Percentiles rank a stretch among this genome's conserved stretches.
phyloP scores from a whole-genome alignment of 768 basidiomycete species.

The Termitomyces sp. region DNA sequence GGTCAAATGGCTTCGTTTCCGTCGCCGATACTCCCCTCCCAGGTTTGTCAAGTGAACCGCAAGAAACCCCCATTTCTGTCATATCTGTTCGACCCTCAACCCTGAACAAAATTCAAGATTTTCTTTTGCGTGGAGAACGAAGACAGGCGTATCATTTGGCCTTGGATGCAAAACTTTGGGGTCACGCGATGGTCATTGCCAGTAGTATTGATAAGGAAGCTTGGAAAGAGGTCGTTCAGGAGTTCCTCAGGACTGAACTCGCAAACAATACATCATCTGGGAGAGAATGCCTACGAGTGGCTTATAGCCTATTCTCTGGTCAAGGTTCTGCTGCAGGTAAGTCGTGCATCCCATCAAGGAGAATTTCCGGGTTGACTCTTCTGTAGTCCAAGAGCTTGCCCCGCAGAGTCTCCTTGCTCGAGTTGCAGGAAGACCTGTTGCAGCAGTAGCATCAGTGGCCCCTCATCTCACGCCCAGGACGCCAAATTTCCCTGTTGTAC shows the following conservation, averaged over 20 bases:
- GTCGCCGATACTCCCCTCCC: slow-evolving; percentile 26
- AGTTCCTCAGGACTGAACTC: slow-evolving; percentile 80
- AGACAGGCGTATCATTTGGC: slow-evolving; percentile 86
- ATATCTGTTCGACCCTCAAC: slow-evolving; percentile 57
- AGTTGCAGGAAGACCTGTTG: slow-evolving; percentile 31
- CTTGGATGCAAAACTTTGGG: slow-evolving; percentile 85
- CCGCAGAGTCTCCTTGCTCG: slow-evolving; percentile 51
- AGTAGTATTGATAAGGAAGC: slow-evolving; percentile 90
- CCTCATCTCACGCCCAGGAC: slow-evolving; percentile 23
- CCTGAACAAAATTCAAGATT: slow-evolving; percentile 72
- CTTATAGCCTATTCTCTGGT: slow-evolving; percentile 81
- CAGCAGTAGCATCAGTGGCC: slow-evolving; percentile 34
- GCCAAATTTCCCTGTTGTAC: slow-evolving; percentile 51
- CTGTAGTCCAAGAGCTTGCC: slow-evolving; percentile 67
- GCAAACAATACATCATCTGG: slow-evolving; percentile 32
- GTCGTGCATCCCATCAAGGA: slow-evolving; percentile 17
- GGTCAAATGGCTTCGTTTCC: slow-evolving; percentile 22
- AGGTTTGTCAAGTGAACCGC: slow-evolving; percentile 19
- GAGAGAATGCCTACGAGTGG: slow-evolving; percentile 69
- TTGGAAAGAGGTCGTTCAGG: slow-evolving; percentile 86
- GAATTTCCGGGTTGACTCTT: slow-evolving; percentile 2
- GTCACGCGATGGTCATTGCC: slow-evolving; percentile 92
- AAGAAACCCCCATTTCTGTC: slow-evolving; percentile 51
- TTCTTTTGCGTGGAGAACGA: slow-evolving; percentile 80
- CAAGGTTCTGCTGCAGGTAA: slow-evolving; percentile 73